A percentile compares a stretch with the other conserved stretches of the same genome.
phyloP scores from a whole-genome alignment of 495 filamentous ascomycete species.

The Neurospora terricola region DNA sequence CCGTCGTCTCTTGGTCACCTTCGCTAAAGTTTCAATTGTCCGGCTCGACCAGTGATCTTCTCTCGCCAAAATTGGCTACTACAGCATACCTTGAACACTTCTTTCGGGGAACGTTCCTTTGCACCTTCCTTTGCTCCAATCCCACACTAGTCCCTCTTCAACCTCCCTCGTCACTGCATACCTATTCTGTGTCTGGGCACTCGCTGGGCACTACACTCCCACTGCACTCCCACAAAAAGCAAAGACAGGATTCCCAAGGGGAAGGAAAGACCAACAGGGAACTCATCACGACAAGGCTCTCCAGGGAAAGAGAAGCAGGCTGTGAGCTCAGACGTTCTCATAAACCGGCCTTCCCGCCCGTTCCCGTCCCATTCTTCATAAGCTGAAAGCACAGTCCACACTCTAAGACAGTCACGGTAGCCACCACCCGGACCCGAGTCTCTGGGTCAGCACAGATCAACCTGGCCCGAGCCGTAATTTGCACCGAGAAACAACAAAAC shows the following conservation, averaged over 20 bases:
- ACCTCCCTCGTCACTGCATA: background rate
- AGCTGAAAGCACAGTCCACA: background rate
- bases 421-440: background rate
- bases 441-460: background rate
- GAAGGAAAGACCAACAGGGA: background rate
- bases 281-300: background rate
- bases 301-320: background rate
- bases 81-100: background rate
- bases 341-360: background rate
- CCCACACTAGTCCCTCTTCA: background rate
- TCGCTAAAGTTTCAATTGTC: background rate
- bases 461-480: background rate
- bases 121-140: background rate
- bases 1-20: background rate
- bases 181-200: background rate
- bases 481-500: background rate
- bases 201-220: background rate
- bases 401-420: background rate
- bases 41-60: background rate
- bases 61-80: background rate
- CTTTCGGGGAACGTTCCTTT: background rate
- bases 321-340: background rate
- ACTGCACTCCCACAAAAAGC: background rate
- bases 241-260: background rate
- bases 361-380: background rate